Percentiles rank a stretch among this genome's conserved stretches.
Evolutionary conservation across 257 asterid genomes (phyloP).

Genomic region (Craterostigma plantagineum): DNA sequence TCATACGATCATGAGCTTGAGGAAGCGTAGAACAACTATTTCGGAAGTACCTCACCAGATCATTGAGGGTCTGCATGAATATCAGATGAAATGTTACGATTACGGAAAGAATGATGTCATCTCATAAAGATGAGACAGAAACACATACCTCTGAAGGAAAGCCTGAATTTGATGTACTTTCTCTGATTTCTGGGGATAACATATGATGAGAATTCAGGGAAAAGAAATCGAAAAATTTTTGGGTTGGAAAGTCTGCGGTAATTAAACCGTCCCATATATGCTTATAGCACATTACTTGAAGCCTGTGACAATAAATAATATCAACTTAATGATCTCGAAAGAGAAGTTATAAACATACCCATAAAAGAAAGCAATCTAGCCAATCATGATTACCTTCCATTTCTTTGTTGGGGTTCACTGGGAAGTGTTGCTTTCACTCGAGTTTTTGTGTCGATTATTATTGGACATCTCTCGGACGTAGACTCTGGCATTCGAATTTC

Average conservation of each 20-base stretch:
- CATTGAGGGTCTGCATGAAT: slow-evolving; percentile 50
- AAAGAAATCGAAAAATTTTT: slow-evolving; percentile 53
- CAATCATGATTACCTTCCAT: slow-evolving; percentile 45
- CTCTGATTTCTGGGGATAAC: slow-evolving; percentile 47
- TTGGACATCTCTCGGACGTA: slow-evolving; percentile 31
- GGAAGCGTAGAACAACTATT: slow-evolving; percentile 49
- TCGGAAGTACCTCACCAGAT: slow-evolving; percentile 34
- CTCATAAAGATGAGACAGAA: neutral
- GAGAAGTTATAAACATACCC: neutral
- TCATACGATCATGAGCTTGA: slow-evolving; percentile 40
- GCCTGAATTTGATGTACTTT: slow-evolving; percentile 38
- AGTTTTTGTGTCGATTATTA: slow-evolving; percentile 73
- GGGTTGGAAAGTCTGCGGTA: slow-evolving; percentile 37
- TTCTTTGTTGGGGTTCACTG: slow-evolving; percentile 66
- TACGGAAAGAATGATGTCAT: slow-evolving; percentile 3
- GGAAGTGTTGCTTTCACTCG: slow-evolving; percentile 58
- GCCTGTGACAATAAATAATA: slow-evolving; percentile 28
- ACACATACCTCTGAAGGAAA: slow-evolving; percentile 49
- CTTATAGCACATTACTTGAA: slow-evolving; percentile 90
- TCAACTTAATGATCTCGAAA: neutral
- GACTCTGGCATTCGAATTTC: slow-evolving; percentile 55
- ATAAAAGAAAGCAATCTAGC: slow-evolving; percentile 1
- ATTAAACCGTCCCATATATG: slow-evolving; percentile 72
- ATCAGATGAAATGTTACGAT: slow-evolving; percentile 4
- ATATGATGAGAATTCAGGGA: slow-evolving; percentile 44